A percentile compares a stretch with the other conserved stretches of the same genome.
phyloP scores from a whole-genome alignment of 768 basidiomycete species.

The Mycena vitilis region DNA sequence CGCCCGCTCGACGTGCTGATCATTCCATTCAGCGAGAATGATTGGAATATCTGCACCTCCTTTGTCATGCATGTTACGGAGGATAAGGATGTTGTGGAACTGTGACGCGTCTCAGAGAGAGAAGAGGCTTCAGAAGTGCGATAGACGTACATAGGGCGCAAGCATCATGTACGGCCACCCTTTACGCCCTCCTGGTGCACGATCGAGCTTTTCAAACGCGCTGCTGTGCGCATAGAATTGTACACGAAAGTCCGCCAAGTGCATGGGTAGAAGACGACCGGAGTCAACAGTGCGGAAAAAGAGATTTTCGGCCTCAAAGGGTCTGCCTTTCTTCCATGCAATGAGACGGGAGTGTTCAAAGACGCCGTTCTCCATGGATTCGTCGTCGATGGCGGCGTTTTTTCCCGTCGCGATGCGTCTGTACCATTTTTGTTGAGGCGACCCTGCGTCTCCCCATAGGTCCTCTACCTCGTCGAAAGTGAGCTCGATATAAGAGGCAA shows the following conservation, averaged over 20 bases:
- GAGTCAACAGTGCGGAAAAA: conserved; percentile 34
- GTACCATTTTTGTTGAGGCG: conserved; percentile 37
- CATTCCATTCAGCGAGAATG: conserved; percentile 37
- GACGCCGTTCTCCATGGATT: not conserved
- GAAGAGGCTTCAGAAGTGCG: not conserved
- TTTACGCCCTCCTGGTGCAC: conserved; percentile 4
- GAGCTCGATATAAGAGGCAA: not conserved
- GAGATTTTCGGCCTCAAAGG: conserved; percentile 28
- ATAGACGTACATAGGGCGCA: conserved; percentile 9
- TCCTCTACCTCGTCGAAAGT: conserved; percentile 17
- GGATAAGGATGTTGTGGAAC: conserved; percentile 40
- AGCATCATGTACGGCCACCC: not conserved
- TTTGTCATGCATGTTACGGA: conserved; percentile 45
- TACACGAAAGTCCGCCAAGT: conserved; percentile 28
- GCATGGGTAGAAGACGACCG: conserved; percentile 30
- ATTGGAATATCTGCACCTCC: conserved; percentile 43
- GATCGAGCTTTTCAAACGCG: conserved; percentile 16
- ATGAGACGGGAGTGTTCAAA: conserved; percentile 34
- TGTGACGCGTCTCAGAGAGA: conserved; percentile 7
- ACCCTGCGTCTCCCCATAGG: conserved; percentile 9
- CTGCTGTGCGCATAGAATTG: conserved; percentile 29
- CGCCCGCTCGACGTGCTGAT: conserved; percentile 36
- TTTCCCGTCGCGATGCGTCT: conserved; percentile 26
- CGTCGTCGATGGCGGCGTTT: conserved; percentile 15
- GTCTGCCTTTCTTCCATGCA: conserved; percentile 37